Evolutionary conservation across 176 grass and related monocot genomes (phyloP).

Genomic region (Oryza glaberrima): DNA sequence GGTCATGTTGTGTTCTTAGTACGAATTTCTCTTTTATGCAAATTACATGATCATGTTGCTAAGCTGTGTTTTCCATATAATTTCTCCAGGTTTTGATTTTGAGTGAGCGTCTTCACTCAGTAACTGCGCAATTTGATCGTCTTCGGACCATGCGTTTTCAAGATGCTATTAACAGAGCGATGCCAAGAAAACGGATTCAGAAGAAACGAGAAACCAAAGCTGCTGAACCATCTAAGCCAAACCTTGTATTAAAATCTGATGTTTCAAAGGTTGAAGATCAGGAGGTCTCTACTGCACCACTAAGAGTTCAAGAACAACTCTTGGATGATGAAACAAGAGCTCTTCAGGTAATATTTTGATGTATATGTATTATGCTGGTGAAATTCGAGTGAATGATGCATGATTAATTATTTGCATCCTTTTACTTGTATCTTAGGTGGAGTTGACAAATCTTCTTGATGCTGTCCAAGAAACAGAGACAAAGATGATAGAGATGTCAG

Average conservation of each 20-base stretch:
- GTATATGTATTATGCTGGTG: conserved; percentile 15
- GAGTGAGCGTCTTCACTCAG: conserved; percentile 78
- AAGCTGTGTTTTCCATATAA: not conserved
- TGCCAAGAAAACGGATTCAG: conserved; percentile 78
- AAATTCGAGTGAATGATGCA: not conserved
- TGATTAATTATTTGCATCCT: conserved; percentile 23
- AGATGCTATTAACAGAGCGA: conserved; percentile 85
- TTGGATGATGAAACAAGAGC: conserved; percentile 84
- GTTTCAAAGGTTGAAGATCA: conserved; percentile 57
- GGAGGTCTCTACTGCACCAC: conserved; percentile 54
- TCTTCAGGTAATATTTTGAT: conserved; percentile 64
- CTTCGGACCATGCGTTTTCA: conserved; percentile 85
- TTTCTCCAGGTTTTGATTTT: conserved; percentile 87
- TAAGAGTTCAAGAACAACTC: conserved; percentile 86
- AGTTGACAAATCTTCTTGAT: conserved; percentile 83
- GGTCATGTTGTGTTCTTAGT: not conserved
- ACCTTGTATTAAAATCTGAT: conserved; percentile 56
- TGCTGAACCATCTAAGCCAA: conserved; percentile 46
- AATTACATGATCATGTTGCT: not conserved
- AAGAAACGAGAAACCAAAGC: conserved; percentile 65
- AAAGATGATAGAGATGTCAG: conserved; percentile 99
- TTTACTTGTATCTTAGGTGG: conserved; percentile 54
- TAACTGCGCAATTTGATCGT: conserved; percentile 83
- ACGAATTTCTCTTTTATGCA: not conserved
- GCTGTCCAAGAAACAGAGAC: conserved; percentile 90